A percentile compares a stretch with the other conserved stretches of the same genome.
Evolutionary conservation across 805 yeast species (phyloP).

Genomic region (Spathaspora boniae): DNA sequence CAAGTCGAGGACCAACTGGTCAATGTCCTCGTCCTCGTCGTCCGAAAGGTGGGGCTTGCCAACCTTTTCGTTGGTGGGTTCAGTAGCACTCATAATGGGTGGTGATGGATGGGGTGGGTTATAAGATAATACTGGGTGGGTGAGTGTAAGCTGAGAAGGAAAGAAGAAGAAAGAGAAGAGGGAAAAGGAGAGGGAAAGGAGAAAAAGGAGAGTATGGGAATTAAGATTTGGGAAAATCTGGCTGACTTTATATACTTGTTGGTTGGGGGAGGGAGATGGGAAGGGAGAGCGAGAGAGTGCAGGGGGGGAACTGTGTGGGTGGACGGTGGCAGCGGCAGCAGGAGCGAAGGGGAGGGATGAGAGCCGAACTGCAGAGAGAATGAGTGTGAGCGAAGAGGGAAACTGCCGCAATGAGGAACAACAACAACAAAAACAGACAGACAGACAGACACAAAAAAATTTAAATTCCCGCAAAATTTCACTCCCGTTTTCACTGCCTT

Average conservation of each 20-base stretch:
- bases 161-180: conserved; percentile 3
- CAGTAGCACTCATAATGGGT: conserved; percentile 34
- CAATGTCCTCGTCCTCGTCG: conserved; percentile 54
- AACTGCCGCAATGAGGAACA: too few species aligned
- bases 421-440: too few species aligned
- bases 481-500: too few species aligned
- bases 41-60: conserved; percentile 50
- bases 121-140: conserved; percentile 1
- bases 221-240: conserved; percentile 1
- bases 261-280: conserved; percentile 1
- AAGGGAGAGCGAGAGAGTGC: neutral
- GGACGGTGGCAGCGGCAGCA: too few species aligned
- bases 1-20: conserved; percentile 69
- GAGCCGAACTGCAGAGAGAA: too few species aligned
- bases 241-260: conserved; percentile 3
- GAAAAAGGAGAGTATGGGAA: conserved; percentile 4
- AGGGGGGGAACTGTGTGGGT: conserved; percentile 1
- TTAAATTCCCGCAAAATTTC: too few species aligned
- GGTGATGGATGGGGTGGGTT: neutral
- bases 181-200: conserved; percentile 5
- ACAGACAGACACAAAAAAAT: too few species aligned
- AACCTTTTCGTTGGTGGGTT: conserved; percentile 56
- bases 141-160: conserved; percentile 1
- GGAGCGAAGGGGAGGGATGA: too few species aligned
- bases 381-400: too few species aligned